These are phyloP conservation scores for Ophiosphaerella korrae DNA, from an alignment of 2,329 filamentous ascomycete genomes.

Conservation along the genomic window DNA sequence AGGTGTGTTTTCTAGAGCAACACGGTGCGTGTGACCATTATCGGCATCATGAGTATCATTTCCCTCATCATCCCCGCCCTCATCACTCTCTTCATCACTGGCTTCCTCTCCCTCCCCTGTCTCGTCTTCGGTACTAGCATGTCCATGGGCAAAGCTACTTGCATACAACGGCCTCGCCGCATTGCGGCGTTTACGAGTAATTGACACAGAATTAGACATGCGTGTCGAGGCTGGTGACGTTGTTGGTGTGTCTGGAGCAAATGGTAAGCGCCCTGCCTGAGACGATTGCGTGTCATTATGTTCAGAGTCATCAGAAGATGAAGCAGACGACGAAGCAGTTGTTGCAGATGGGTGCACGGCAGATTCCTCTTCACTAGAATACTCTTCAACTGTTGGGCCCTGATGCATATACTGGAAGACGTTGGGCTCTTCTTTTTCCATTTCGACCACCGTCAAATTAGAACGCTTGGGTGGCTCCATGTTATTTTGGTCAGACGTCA, in stretches of 20 bases:
- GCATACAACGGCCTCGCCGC: constrained; percentile 39
- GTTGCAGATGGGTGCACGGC: constrained; percentile 18
- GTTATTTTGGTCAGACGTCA: constrained; percentile 18
- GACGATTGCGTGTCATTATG: constrained; percentile 28
- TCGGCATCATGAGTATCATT: constrained; percentile 14
- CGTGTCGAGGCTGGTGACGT: constrained; percentile 38
- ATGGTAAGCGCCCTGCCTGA: constrained; percentile 24
- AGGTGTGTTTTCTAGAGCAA: constrained; percentile 20
- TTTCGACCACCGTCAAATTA: constrained; percentile 17
- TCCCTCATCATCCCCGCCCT: constrained; percentile 24
- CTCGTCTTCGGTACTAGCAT: constrained; percentile 19
- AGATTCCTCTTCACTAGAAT: constrained; percentile 11
- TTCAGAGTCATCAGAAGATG: constrained; percentile 23
- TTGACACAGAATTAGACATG: constrained; percentile 13
- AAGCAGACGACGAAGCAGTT: constrained; percentile 28
- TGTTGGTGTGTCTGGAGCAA: constrained; percentile 27
- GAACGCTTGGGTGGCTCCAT: constrained; percentile 18
- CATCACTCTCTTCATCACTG: constrained; percentile 18
- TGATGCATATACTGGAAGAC: constrained; percentile 39
- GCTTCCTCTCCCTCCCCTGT: constrained; percentile 14
- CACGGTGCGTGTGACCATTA: constrained; percentile 12
- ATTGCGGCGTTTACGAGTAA: constrained; percentile 17
- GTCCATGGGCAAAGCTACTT: constrained; percentile 39
- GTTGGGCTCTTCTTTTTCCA: constrained; percentile 25
- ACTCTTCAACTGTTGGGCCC: constrained; percentile 12